Evolutionary conservation across 768 basidiomycete genomes (phyloP), one percentile per base, ranked within the genome.

Genomic region (Tephrocybe sp.): DNA sequence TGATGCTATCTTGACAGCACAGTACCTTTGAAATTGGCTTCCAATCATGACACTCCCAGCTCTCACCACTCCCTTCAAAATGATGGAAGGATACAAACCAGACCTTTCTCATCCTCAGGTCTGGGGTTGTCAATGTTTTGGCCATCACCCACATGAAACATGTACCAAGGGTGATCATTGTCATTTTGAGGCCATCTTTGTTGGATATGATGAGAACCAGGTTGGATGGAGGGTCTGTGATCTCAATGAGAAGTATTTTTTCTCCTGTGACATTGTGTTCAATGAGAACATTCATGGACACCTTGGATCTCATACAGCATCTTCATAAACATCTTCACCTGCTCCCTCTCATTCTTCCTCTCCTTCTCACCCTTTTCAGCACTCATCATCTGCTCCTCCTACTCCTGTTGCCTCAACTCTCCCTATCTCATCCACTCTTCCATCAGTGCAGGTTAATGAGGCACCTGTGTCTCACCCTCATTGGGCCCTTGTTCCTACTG

Each of bases 91-190:
- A 4, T 9, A 12, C 5, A 66, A 67, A 36, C 67, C 65, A 0
- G 57, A 69, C 32, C 39, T 71, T 3, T 60, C 60, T 0, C 56
- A 63, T 31, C 55, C 67, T 6, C 55, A 60, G 1, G 65, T 68
- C 4, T 71, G 60, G 58, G 65, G 67, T 31, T 64, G 64, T 24
- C 48, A 54, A 7, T 65, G 63, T 35, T 68, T 53, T 39, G 51
- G 56, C 1, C 38, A 50, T 11, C 28, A 55, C 1, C 65, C 67
- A 13, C 21, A 41, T 1, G 62, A 69, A 39, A 18, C 56, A 0
- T 48, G 56, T 8, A 3, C 22, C 0, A 65, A 65, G 34, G 58
- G 53, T 38, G 53, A 43, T 12, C 40, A 38, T 1, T 16, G 32
- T 4, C 47, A 40, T 0, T 59, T 50, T 36, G 54, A 64, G 19